Evolutionary conservation across 129 eudicot genomes (phyloP).

Genomic region (Artemisia argyi): DNA sequence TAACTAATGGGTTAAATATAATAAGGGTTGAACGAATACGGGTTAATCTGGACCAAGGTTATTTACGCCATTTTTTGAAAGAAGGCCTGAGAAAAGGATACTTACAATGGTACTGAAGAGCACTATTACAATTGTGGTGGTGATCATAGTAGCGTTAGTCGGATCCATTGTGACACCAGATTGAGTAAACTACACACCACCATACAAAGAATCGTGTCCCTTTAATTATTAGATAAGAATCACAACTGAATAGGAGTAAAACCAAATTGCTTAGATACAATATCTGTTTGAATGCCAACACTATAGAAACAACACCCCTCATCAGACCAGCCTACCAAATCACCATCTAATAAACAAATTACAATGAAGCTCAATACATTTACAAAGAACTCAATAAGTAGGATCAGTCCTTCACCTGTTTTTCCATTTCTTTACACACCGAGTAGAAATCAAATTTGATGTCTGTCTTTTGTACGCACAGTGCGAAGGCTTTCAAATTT

Average conservation of each 20-base stretch:
- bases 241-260: no score
- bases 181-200: conserved; percentile 61
- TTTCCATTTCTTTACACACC: conserved; percentile 93
- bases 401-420: conserved; percentile 57
- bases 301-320: no score
- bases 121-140: conserved; percentile 72
- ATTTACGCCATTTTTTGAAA: no score
- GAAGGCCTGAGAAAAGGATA: no score
- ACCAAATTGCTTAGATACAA: no score
- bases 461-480: conserved; percentile 90
- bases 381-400: not conserved
- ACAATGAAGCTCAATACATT: not conserved
- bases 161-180: conserved; percentile 75
- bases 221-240: not conserved
- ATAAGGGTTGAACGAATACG: no score
- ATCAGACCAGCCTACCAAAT: no score
- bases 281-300: no score
- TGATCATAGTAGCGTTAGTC: conserved; percentile 74
- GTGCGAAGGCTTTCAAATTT: conserved; percentile 89
- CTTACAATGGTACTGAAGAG: conserved; percentile 84
- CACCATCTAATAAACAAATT: not conserved
- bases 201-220: not conserved
- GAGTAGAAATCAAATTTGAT: conserved; percentile 87
- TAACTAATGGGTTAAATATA: no score
- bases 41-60: no score